Conservation (phyloP, 768 basidiomycete genomes). For the Macrolepiota fuliginosa region DNA sequence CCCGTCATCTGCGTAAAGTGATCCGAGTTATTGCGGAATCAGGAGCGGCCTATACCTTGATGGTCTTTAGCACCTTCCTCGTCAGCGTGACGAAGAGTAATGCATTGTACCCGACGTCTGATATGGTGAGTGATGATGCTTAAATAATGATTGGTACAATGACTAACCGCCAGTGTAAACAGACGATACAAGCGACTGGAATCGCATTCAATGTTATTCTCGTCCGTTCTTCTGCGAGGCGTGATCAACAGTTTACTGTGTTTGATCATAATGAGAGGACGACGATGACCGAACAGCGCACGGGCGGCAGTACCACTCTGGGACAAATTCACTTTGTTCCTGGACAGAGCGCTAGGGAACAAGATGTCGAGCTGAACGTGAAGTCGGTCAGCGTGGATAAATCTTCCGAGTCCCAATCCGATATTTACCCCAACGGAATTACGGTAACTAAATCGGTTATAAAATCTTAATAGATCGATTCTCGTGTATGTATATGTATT, state of each 20-base stretch:
- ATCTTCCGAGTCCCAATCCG: neutral
- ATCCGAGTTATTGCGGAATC: constrained; percentile 7
- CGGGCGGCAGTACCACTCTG: neutral
- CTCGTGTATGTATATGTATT: too few species aligned
- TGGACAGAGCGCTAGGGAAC: neutral
- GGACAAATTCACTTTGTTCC: neutral
- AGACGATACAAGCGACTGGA: constrained; percentile 8
- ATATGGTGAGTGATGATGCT: constrained; percentile 4
- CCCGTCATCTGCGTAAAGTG: neutral
- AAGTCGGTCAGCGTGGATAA: neutral
- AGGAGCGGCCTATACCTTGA: neutral
- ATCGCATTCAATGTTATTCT: constrained; percentile 13
- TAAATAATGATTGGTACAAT: neutral
- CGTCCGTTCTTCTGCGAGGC: constrained; percentile 6
- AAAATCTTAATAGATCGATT: neutral
- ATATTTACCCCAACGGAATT: constrained; percentile 2
- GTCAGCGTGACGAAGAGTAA: constrained; percentile 1
- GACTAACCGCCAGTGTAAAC: neutral
- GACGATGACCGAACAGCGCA: neutral
- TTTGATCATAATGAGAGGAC: constrained; percentile 1
- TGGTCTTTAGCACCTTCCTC: constrained; percentile 4
- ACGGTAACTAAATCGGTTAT: neutral
- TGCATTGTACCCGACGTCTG: constrained; percentile 7
- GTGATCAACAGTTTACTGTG: constrained; percentile 7
- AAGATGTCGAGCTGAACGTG: neutral